Base-by-base conservation (phyloP, 2,329 filamentous ascomycete genomes). In the Colletotrichum salicis region DNA sequence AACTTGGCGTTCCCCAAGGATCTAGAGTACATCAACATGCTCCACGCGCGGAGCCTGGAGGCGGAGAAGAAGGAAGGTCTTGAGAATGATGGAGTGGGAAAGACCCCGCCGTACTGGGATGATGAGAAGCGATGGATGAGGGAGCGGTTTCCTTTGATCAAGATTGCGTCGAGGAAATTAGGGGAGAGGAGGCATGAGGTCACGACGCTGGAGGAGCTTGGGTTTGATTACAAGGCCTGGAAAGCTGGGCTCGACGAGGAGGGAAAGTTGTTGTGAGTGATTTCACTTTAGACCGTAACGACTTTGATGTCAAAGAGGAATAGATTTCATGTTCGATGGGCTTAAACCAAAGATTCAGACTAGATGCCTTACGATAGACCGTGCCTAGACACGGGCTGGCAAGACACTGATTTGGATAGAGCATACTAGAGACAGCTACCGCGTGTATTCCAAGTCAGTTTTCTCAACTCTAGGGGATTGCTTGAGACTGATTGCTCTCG, bases 11-110 rank as follows among this genome's bases (percentile, higher is more conserved):
- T 81, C 62, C 89, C 89, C 0, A 84, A 85, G 48, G 90, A 92
- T 76, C 86, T 86, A 0, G 82, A 88, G 4, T 91, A 91, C 74
- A 88, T 92, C 74, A 91, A 92, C 74, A 81, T 82, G 71, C 78
- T 92, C 64, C 82, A 88, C 57, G 81, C 84, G 13, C 86, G 87
- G 82, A 86, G 85, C 19, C 76, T 81, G 11, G 78, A 76, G 3
- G 86, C 86, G 1, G 58, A 65, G 19, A 75, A 64, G 51, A 74
- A 61, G 5, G 0, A 41, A 15, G 37, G 37, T 41, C 74, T 84
- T 5, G 80, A 81, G 24, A 82, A 83, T 48, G 77, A 79, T 3
- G 83, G 83, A 0, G 66, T 72, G 7, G 82, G 83, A 0, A 84
- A 82, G 75, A 74, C 60, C 2, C 80, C 82, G 3, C 82, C 82